Percentiles rank a stretch among this genome's conserved stretches.
phyloP scores from a whole-genome alignment of 176 grass and related monocot species.

The Zea mays region DNA sequence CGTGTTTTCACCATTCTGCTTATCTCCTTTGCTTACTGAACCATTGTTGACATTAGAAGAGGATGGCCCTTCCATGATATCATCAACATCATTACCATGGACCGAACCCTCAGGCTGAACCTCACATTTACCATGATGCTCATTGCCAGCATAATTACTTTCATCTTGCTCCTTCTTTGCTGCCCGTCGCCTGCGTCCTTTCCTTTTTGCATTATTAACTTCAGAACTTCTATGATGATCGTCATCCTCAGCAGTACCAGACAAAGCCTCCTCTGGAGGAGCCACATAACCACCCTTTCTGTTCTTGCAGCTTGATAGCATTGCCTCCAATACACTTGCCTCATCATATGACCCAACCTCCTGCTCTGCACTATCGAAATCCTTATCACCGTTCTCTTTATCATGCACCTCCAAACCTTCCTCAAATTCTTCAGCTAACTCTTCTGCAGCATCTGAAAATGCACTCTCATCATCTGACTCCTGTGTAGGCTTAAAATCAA shows the following conservation, averaged over 20 bases:
- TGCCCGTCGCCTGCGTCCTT: conserved; percentile 44
- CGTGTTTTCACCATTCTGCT: conserved; percentile 33
- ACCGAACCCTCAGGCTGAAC: conserved; percentile 23
- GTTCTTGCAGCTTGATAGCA: conserved; percentile 60
- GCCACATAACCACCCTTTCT: conserved; percentile 41
- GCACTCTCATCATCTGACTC: conserved; percentile 71
- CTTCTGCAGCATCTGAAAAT: conserved; percentile 53
- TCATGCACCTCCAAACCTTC: conserved; percentile 50
- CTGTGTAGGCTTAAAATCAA: conserved; percentile 70
- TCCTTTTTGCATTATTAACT: conserved; percentile 41
- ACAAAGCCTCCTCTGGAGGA: conserved; percentile 38
- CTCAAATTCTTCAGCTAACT: conserved; percentile 57
- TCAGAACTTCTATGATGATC: conserved; percentile 31
- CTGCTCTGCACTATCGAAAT: conserved; percentile 33
- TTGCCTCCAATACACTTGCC: conserved; percentile 62
- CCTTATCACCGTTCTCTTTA: conserved; percentile 44
- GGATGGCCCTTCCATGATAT: conserved; percentile 43
- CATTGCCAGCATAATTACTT: conserved; percentile 27
- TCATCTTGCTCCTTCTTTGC: conserved; percentile 49
- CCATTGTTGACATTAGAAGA: conserved; percentile 45
- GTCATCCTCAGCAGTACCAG: neutral
- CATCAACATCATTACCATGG: conserved; percentile 36
- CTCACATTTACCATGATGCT: conserved; percentile 13
- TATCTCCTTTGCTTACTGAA: conserved; percentile 45
- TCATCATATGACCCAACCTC: conserved; percentile 66